These are phyloP conservation scores for Hyaloscypha finlandica DNA, from an alignment of 495 filamentous ascomycete species.

Conservation along the genomic window DNA sequence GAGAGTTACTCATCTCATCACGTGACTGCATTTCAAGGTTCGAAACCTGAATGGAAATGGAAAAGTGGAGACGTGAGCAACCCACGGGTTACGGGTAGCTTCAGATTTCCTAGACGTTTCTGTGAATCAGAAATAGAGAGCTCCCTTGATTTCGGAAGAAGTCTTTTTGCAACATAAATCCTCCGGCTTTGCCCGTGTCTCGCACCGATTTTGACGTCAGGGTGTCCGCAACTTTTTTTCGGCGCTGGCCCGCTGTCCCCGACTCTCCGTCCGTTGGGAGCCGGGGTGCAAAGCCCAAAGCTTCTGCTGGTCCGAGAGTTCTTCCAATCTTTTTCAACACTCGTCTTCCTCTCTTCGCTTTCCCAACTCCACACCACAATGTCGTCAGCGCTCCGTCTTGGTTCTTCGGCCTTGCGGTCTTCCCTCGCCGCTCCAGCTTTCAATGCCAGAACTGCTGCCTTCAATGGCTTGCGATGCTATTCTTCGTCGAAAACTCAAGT, in stretches of 20 bases:
- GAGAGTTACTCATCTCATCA: no score
- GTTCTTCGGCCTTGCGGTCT: constrained; percentile 73
- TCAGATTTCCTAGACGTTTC: no score
- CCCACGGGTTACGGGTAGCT: no score
- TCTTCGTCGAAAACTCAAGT: constrained; percentile 85
- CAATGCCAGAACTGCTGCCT: constrained; percentile 65
- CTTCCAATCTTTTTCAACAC: constrained; percentile 14
- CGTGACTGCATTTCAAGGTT: no score
- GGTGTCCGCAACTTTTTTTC: not conserved
- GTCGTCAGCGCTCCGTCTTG: constrained; percentile 77
- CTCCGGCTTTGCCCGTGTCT: not conserved
- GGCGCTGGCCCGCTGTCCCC: not conserved
- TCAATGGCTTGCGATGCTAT: constrained; percentile 85
- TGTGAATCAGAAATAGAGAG: no score
- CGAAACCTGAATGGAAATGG: no score
- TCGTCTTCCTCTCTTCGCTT: constrained; percentile 31
- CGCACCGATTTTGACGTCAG: not conserved
- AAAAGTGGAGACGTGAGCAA: no score
- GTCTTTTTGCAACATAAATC: not conserved
- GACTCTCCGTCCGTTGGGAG: not conserved
- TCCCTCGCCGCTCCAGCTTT: constrained; percentile 58
- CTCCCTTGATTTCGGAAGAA: not conserved
- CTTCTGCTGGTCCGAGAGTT: not conserved
- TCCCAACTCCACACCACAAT: constrained; percentile 51
- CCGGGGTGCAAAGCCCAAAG: not conserved